Base-by-base conservation (phyloP, 768 basidiomycete genomes). In the Russula earlei region DNA sequence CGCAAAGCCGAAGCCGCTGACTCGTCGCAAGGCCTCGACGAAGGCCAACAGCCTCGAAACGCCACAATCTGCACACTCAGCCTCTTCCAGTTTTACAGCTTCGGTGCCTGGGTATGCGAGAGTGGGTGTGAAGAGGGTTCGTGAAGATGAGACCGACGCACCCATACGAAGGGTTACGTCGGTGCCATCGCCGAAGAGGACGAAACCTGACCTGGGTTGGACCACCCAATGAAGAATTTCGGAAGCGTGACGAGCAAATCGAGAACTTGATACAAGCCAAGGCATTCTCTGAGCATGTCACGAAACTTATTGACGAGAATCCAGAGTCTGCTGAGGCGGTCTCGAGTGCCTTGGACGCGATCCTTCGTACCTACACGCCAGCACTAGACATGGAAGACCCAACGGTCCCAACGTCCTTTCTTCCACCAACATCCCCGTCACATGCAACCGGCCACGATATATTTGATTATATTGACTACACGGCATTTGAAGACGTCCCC, bases 201-300 rank as follows among this genome's bases (percentile, higher is more conserved):
- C 70, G 47, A 86, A 84, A 74, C 80, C 77, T 20, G 85, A 89
- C 51, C n/a, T 87, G 82, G 81, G 84, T 85, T 44, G 77, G 78
- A 9, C 73, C 78, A 24, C 70, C 77, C 15, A 81, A 72, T 59
- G 71, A 73, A 55, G 69, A 74, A 49, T 49, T 69, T 31, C 71
- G 75, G 5, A 69, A 65, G 40, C 53, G 61, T 34, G 52, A 56
- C 11, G 61, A 60, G 27, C 52, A 62, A 49, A 59, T 47, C 6
- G 55, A 60, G 27, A 52, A 34, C 29, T 74, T 85, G 64, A 80
- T 83, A 47, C 84, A 89, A 24, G 77, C 84, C 0, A 68, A 69
- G 31, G 73, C 74, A 4, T 83, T 85, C 73, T 67, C 88, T 40
- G 80, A 81, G 63, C 75, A 75, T 61, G 78, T 85, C 77, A 75